phyloP scores from a whole-genome alignment of 495 filamentous ascomycete genomes.

The Hyphodiscus hymeniophilus region DNA sequence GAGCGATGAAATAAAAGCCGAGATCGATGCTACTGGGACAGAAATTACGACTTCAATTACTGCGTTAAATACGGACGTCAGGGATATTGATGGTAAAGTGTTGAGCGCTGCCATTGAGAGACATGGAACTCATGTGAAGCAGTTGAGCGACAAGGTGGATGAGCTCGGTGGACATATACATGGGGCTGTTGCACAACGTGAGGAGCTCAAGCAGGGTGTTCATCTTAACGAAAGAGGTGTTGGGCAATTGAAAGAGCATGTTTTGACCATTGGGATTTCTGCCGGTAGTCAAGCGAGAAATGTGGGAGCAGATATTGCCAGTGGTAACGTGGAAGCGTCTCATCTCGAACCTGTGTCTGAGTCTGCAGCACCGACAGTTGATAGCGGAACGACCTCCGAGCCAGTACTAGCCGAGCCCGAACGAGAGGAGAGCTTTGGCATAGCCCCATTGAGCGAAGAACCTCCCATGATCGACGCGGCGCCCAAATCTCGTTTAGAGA shows the following conservation, averaged over 20 bases:
- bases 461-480: not conserved
- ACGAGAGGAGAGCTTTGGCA: not conserved
- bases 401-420: not conserved
- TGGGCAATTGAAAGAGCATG: constrained; percentile 7
- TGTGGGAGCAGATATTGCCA: not conserved
- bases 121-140: constrained; percentile 1
- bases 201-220: not conserved
- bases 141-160: constrained; percentile 1
- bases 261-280: not conserved
- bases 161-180: constrained; percentile 3
- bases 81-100: constrained; percentile 3
- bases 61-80: constrained; percentile 5
- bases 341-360: not conserved
- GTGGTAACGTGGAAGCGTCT: no score
- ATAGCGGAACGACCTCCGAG: not conserved
- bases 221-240: constrained; percentile 7
- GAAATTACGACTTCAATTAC: constrained; percentile 9
- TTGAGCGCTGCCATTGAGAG: constrained; percentile 6
- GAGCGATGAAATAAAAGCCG: constrained; percentile 18
- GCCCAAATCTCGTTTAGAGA: no score
- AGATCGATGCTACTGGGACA: constrained; percentile 17
- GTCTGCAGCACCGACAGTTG: not conserved
- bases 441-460: no score
- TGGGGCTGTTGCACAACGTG: not conserved
- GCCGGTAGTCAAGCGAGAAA: no score